Base-by-base conservation (phyloP, 2,329 filamentous ascomycete species). In the Exophiala dermatitidis region DNA sequence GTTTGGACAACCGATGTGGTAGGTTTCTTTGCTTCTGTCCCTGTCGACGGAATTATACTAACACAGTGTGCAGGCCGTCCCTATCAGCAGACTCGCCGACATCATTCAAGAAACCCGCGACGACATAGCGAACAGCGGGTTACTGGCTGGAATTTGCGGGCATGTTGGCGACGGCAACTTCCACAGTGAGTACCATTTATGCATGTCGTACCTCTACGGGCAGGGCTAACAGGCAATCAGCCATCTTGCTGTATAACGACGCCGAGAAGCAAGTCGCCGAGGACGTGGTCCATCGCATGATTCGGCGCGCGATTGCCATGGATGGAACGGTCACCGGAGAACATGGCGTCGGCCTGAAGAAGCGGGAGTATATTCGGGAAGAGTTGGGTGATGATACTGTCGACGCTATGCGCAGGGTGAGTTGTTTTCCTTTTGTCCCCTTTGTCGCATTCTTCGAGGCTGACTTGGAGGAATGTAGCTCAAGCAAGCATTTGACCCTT, bases 1-100 rank as follows among this genome's bases (percentile, higher is more conserved):
- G 79, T 89, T 29, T 90, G 86, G 86, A 88, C 85, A 0, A 91
- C 86, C 0, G 87, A 91, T 65, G 86, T 90, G 19, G 57, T 59
- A 46, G 50, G 57, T 56, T 2, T 19, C 19, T 19, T 19, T 31
- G 31, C 7, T 32, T 5, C 9, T 43, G 4, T 12, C 5, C 6
- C 3, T 10, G 5, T 3, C 9, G 2, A 3, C 7, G 19, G 7
- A 12, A 10, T 3, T 8, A 28, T 6, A 42, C 48, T 56, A 50
- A 56, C 42, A 12, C 4, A 9, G 2, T 44, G 29, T 42, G 19
- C 19, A 59, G 57, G 86, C 86, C 0, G 87, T 90, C 0, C 86
- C 86, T 0, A 81, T 90, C 45, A 86, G 82, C 10, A 74, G 76
- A 37, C 71, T 91, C 57, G 81, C 86, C 1, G 81, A 86, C 60